Base-by-base conservation (phyloP, 768 basidiomycete genomes). In the Phlebiopsis flavidoalba region DNA sequence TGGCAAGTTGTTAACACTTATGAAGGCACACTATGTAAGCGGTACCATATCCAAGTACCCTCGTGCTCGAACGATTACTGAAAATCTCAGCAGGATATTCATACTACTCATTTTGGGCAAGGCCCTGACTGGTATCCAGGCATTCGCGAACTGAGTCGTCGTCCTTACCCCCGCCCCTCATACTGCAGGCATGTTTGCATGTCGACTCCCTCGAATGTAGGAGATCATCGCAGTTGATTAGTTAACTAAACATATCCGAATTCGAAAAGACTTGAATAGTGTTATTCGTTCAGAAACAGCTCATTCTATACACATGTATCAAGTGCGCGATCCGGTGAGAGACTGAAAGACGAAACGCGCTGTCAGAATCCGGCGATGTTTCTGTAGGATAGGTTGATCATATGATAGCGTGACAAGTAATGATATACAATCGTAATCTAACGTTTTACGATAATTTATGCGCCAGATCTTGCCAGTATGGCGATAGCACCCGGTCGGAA, bases 1-100 rank as follows among this genome's bases (percentile, higher is more conserved):
- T 71, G 97, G 61, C 95, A 98, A 70, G 89, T 98, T n/a, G 88
- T 93, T 8, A 95, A 95, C 66, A 98, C 95, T 0, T 97, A 97
- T 70, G 95, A 97, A 79, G 95, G 86, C 58, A 88, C 86, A n/a
- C 47, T 76, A 88, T 67, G 85, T 86, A 66, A 62, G 83, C 37
- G 36, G 19, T 12, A n/a, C n/a, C n/a, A n/a, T 45, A 1, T 5
- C 14, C 7, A 3, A 53, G 12, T 8, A 3, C 14, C 24, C 22
- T 8, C 14, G 8, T 21, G 1, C 14, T 24, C 36, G 2, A 17
- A 50, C 15, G 11, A 31, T 55, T 8, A 55, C 40, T 24, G 6
- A 45, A 17, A 2, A 24, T n/a, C 48, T 43, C 40, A 64, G n/a
- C n/a, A 93, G 87, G 91, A 95, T 65, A 91, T 94, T 48, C 91